Base-by-base conservation (phyloP, 208 protist genomes). In the Leishmania braziliensis region DNA sequence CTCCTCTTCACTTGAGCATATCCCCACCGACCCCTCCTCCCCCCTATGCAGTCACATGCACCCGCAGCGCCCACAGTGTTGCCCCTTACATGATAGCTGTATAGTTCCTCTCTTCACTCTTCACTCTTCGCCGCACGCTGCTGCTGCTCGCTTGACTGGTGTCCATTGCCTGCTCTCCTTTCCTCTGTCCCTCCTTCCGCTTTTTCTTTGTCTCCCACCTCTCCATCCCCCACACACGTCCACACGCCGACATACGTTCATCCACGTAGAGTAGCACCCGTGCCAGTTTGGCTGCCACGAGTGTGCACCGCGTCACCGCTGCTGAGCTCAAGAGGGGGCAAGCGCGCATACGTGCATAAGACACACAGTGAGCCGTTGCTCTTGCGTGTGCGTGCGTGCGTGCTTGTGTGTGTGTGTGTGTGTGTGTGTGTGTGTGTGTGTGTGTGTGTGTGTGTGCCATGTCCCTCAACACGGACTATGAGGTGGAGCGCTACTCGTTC, bases 381-480 rank as follows among this genome's bases (percentile, higher is more conserved):
- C 1, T 16, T 43, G 29, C 4, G 58, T 14, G 16, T 58, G 54
- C 5, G 10, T 23, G 54, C 5, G 10, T 23, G 26, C 46, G 23
- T 51, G 0, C 23, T 6, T 18, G 43, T 8, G 39, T n/a, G 5
- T 70, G 9, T n/a, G 33, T 33, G 26, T 16, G 23, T 51, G 29
- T 68, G 4, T 14, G 16, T 58, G 54, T 0, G 10, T 23, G n/a
- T n/a, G n/a, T n/a, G 26, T 26, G 23, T 51, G 0, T 18, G 43
- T 8, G 39, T n/a, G 5, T 70, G 9, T n/a, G 33, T 33, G 26
- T 16, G 23, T 51, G 29, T 68, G 4, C 68, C 68, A 92, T 92
- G 90, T 86, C 88, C 16, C 72, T 94, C 53, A 82, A 89, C 3
- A 81, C 85, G 0, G 82, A 91, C 20, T 97, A 95, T 78, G 76